Conservation (phyloP, 2,329 filamentous ascomycete genomes). For the Penicillium sp. region DNA sequence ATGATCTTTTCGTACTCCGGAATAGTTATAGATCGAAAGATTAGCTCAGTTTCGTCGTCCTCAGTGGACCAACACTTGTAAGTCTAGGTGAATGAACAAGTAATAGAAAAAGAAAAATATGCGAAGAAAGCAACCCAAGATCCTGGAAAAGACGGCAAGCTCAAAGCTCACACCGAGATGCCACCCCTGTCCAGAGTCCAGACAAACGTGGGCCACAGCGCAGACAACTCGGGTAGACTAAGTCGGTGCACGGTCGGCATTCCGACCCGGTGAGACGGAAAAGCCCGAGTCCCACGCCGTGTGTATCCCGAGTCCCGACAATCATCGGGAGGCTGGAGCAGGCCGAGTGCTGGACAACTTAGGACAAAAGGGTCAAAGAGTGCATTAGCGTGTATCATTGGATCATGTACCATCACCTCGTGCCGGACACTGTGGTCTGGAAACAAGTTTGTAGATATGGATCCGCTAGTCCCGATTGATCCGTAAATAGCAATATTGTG, state of each 20-base stretch:
- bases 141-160: not conserved
- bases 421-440: not conserved
- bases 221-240: constrained; percentile 14
- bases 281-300: constrained; percentile 12
- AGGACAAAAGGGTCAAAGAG: too few relatives aligned
- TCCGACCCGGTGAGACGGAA: constrained; percentile 22
- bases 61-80: not conserved
- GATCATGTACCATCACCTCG: not conserved
- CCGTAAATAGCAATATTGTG: not conserved
- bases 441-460: not conserved
- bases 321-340: constrained; percentile 6
- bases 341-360: constrained; percentile 14
- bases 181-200: not conserved
- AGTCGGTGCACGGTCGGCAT: constrained; percentile 23
- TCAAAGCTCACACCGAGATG: constrained; percentile 2
- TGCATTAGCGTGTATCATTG: too few relatives aligned
- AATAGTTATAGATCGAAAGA: not conserved
- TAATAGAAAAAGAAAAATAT: too few relatives aligned
- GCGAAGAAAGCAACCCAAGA: not conserved
- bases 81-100: too few relatives aligned
- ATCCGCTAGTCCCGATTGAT: not conserved
- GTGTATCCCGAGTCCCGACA: constrained; percentile 16
- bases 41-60: not conserved
- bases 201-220: not conserved
- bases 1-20: too few relatives aligned